Conservation (phyloP, 139 green algal genomes). For the Tetradesmus lagerheimii region DNA sequence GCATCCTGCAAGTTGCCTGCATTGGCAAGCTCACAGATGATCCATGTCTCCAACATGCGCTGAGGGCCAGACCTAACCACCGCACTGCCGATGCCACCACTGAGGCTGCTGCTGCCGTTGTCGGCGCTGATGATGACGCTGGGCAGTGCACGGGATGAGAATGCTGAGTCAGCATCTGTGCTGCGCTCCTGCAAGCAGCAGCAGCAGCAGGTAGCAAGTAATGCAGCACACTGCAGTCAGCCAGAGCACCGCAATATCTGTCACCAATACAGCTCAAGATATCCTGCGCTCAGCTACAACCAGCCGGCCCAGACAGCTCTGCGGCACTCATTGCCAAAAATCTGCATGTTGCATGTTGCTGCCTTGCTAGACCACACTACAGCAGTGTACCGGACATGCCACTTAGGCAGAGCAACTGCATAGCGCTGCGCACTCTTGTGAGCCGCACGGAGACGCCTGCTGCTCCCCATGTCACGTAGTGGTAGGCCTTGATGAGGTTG, state of each 20-base stretch:
- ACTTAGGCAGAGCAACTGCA: too few relatives aligned
- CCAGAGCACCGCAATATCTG: too few relatives aligned
- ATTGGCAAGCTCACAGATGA: slow-evolving; percentile 48
- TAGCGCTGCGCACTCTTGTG: neutral
- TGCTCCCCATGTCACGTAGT: slow-evolving; percentile 46
- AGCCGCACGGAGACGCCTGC: slow-evolving; percentile 7
- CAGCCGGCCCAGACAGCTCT: too few relatives aligned
- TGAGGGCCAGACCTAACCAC: neutral
- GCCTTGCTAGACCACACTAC: neutral
- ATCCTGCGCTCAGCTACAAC: too few relatives aligned
- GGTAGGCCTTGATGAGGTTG: slow-evolving; percentile 50
- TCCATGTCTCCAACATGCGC: slow-evolving; percentile 44
- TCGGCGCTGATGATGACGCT: neutral
- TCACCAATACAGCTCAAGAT: too few relatives aligned
- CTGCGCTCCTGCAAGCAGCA: neutral
- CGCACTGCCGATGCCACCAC: neutral
- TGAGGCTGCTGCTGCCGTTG: neutral
- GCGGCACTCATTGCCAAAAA: too few relatives aligned
- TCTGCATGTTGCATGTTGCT: too few relatives aligned
- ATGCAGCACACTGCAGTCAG: too few relatives aligned
- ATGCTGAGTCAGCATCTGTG: neutral
- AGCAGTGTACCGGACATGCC: too few relatives aligned
- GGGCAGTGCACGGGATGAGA: neutral
- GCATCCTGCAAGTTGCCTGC: slow-evolving; percentile 51
- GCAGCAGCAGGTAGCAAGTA: neutral